phyloP scores from a whole-genome alignment of 2,329 filamentous ascomycete species.

The Ophiostoma montium region DNA sequence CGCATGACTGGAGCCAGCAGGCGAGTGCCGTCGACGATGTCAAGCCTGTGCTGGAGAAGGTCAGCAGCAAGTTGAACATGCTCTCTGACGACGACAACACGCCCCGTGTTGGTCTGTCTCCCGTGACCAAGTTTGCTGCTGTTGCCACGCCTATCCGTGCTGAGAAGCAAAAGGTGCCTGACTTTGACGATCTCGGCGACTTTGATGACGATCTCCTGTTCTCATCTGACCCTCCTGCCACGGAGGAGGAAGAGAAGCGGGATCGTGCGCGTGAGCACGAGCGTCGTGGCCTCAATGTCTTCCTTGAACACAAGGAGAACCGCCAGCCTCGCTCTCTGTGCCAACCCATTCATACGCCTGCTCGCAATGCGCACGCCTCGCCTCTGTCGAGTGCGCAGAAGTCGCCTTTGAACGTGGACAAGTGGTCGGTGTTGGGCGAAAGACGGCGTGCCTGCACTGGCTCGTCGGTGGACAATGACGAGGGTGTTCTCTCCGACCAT shows the following conservation, averaged over 20 bases:
- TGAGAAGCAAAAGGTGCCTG: constrained; percentile 21
- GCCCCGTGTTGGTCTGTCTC: constrained; percentile 27
- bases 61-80: constrained; percentile 16
- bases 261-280: constrained; percentile 16
- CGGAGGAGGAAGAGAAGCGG: constrained; percentile 20
- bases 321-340: constrained; percentile 10
- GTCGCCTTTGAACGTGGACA: constrained; percentile 55
- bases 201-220: constrained; percentile 56
- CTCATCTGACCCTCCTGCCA: constrained; percentile 47
- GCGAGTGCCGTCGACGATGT: constrained; percentile 24
- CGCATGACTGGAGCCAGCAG: constrained; percentile 66
- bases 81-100: constrained; percentile 27
- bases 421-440: constrained; percentile 81
- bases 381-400: constrained; percentile 6
- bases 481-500: constrained; percentile 31
- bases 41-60: constrained; percentile 1
- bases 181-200: constrained; percentile 47
- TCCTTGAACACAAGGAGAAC: constrained; percentile 16
- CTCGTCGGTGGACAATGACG: constrained; percentile 29
- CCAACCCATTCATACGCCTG: constrained; percentile 33
- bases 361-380: constrained; percentile 39
- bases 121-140: constrained; percentile 24
- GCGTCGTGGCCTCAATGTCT: constrained; percentile 14
- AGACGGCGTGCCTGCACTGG: constrained; percentile 56
- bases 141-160: constrained; percentile 25